Conservation (phyloP, 176 grass and related monocot species). For the Musa schizocarpa region DNA sequence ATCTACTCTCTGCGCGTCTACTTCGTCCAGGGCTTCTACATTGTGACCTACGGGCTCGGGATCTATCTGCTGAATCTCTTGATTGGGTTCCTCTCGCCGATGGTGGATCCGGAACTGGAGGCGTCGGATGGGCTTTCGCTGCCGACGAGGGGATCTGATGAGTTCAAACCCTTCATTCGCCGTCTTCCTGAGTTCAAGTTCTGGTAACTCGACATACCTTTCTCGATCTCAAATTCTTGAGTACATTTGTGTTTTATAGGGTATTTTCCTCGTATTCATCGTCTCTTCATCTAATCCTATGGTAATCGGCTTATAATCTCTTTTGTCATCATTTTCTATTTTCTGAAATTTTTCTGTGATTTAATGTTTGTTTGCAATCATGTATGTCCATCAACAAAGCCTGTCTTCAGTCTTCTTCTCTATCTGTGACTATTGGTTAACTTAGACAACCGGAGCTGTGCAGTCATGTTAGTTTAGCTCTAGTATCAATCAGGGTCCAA, state of each 20-base stretch:
- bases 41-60: slow-evolving; percentile 79
- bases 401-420: background rate
- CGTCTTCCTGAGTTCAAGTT: slow-evolving; percentile 96
- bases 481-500: background rate
- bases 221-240: background rate
- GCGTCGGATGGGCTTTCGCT: slow-evolving; percentile 50
- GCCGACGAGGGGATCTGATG: slow-evolving; percentile 71
- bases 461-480: background rate
- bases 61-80: slow-evolving; percentile 95
- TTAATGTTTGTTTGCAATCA: background rate
- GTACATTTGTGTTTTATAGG: too few relatives aligned
- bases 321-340: background rate
- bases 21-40: slow-evolving; percentile 72
- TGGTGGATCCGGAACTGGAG: slow-evolving; percentile 81
- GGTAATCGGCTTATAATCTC: too few relatives aligned
- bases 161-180: slow-evolving; percentile 94
- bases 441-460: background rate
- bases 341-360: background rate
- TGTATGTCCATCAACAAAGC: background rate
- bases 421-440: background rate
- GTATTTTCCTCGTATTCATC: background rate
- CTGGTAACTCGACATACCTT: slow-evolving; percentile 33
- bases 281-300: background rate
- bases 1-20: slow-evolving; percentile 69
- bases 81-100: slow-evolving; percentile 86